A percentile compares a stretch with the other conserved stretches of the same genome.
phyloP scores from a whole-genome alignment of 2,329 filamentous ascomycete species.

The Leptosphaerulina australis region DNA sequence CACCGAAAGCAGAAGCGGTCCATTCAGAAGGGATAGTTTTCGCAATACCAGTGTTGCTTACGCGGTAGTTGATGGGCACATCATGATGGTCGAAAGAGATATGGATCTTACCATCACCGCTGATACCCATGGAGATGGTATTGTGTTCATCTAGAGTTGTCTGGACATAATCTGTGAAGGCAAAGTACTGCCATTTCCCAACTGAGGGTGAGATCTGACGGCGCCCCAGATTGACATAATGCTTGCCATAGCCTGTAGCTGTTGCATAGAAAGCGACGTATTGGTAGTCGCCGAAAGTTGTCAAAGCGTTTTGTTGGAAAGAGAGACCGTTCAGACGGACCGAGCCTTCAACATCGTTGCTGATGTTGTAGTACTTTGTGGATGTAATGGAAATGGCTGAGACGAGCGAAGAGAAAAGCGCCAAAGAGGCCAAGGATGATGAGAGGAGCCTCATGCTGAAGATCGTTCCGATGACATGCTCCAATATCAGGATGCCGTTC shows the following conservation, averaged over 20 bases:
- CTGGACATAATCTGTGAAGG: conserved; percentile 59
- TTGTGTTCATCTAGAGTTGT: conserved; percentile 60
- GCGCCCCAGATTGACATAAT: conserved; percentile 55
- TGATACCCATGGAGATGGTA: conserved; percentile 60
- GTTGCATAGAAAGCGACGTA: conserved; percentile 57
- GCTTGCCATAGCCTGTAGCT: conserved; percentile 40
- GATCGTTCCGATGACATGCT: too few relatives aligned
- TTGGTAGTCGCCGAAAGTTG: conserved; percentile 57
- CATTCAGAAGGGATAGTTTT: conserved; percentile 38
- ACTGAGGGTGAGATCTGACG: conserved; percentile 49
- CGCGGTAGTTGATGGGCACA: conserved; percentile 45
- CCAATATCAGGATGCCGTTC: neutral
- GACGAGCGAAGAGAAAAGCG: conserved; percentile 21
- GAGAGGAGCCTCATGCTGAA: conserved; percentile 27
- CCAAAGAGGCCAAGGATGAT: conserved; percentile 12
- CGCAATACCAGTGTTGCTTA: conserved; percentile 39
- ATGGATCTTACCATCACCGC: conserved; percentile 60
- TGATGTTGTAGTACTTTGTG: conserved; percentile 39
- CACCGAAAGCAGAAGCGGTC: conserved; percentile 36
- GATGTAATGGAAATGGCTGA: conserved; percentile 36
- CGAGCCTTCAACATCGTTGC: conserved; percentile 43
- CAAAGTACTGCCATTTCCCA: conserved; percentile 54
- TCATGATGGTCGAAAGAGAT: conserved; percentile 60
- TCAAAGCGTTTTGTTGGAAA: conserved; percentile 58
- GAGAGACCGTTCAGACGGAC: conserved; percentile 55